Evolutionary conservation across 371 early-diverging fungal genomes (phyloP).

Genomic region (Nematocida minor): DNA sequence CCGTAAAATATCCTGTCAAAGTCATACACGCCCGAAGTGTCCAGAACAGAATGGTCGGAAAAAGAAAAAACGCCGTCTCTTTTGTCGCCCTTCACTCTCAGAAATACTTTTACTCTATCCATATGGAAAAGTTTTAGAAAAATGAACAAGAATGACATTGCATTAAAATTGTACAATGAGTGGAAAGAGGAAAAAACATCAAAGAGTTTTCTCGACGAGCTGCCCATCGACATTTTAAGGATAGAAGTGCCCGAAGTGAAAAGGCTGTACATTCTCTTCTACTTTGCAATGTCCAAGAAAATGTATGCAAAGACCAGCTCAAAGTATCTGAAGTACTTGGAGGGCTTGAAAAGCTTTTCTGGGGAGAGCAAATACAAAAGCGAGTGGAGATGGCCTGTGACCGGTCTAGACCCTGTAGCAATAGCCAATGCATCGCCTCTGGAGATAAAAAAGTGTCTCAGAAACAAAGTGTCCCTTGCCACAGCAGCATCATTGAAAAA

Average conservation of each 20-base stretch:
- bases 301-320: background rate
- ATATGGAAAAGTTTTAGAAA: too few relatives aligned
- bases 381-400: background rate
- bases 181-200: background rate
- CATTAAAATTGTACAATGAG: background rate
- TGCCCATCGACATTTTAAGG: background rate
- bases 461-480: background rate
- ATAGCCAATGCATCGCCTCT: background rate
- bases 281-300: background rate
- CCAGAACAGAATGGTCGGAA: slow-evolving; percentile 22
- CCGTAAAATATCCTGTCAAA: slow-evolving; percentile 47
- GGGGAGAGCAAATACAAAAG: background rate
- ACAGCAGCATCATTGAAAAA: background rate
- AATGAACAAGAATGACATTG: background rate
- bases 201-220: background rate
- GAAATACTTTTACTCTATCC: slow-evolving; percentile 42
- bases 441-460: background rate
- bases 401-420: background rate
- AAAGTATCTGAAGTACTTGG: background rate
- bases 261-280: background rate
- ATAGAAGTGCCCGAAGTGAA: background rate
- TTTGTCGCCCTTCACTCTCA: slow-evolving; percentile 39
- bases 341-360: background rate
- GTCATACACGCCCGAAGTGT: slow-evolving; percentile 19
- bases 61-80: slow-evolving; percentile 12